phyloP scores from a whole-genome alignment of 2,329 filamentous ascomycete genomes.

The Stagonosporopsis chrysanthemi region DNA sequence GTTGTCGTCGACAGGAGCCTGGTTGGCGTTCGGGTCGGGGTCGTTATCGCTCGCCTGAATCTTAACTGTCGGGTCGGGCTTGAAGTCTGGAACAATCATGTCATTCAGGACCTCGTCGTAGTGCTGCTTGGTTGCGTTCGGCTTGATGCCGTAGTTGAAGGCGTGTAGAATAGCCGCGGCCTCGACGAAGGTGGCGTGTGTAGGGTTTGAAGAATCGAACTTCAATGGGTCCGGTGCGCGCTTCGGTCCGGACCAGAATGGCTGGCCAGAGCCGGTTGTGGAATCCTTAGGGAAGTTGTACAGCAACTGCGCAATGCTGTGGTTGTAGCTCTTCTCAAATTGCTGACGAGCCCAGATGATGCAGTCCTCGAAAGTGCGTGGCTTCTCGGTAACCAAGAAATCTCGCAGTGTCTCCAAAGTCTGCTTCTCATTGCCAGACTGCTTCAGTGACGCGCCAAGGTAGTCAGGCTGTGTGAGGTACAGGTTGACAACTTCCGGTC shows the following conservation, averaged over 20 bases:
- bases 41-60: constrained; percentile 97
- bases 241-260: constrained; percentile 98
- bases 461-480: constrained; percentile 94
- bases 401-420: constrained; percentile 90
- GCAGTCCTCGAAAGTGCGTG: constrained; percentile 92
- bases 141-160: constrained; percentile 97
- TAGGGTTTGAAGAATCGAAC: constrained; percentile 84
- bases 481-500: constrained; percentile 90
- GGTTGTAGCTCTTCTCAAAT: constrained; percentile 97
- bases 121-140: constrained; percentile 74
- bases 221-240: constrained; percentile 90
- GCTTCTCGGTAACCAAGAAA: constrained; percentile 90
- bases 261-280: constrained; percentile 83
- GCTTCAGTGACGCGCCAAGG: constrained; percentile 83
- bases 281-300: constrained; percentile 98
- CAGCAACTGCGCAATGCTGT: constrained; percentile 91
- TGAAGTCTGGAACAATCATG: constrained; percentile 95
- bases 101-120: constrained; percentile 84
- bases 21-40: constrained; percentile 83
- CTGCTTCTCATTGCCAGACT: constrained; percentile 93
- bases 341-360: constrained; percentile 92
- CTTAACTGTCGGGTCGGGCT: constrained; percentile 87
- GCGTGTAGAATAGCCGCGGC: constrained; percentile 91
- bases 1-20: constrained; percentile 70
- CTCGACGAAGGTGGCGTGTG: constrained; percentile 87